Evolutionary conservation across 306 rosid species (phyloP), one percentile per base, ranked within the genome.

Genomic region (Cicer pinnatifidum): DNA sequence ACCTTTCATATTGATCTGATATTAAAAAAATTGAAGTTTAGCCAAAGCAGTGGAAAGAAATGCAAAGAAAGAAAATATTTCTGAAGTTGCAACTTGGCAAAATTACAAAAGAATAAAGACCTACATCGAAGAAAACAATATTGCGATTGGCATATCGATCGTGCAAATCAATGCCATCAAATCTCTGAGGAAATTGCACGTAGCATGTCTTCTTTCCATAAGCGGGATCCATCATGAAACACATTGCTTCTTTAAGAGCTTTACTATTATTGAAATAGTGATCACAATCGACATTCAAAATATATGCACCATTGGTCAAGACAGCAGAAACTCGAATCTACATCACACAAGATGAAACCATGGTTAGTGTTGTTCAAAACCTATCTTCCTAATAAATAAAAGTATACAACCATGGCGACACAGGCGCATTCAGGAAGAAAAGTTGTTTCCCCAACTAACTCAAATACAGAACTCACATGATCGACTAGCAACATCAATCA

Each of bases 111-210:
- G 41, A 43, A 28, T 4, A 77, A 48, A 47, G 23, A 78, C 99
- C 6, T 87, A 95, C 99, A 77, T 95, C 99, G 11, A 95, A 91
- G 85, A 95, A 95, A 79, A 95, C 99, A 67, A 95, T 91, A 76
- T 95, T 95, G 64, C 99, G 96, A 86, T 95, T 95, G 76, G 99
- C 99, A 84, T 95, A 95, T 91, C 99, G 96, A 95, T 95, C 99
- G 7, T 91, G 97, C 82, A 79, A 16, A 15, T 95, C 99, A 86
- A 95, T 95, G 87, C 99, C 99, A 72, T 95, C 99, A 37, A 95
- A 95, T 65, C 99, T 89, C 86, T 95, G 99, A 13, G 99, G 99
- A 80, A 95, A 95, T 80, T 95, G 99, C 40, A 95, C 97, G 81
- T 95, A 95, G 77, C 99, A 95, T 60, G 97, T 91, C 88, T 91